These are phyloP conservation scores for Bipolaris zeicola DNA, from an alignment of 2,329 filamentous ascomycete genomes.

Conservation along the genomic window DNA sequence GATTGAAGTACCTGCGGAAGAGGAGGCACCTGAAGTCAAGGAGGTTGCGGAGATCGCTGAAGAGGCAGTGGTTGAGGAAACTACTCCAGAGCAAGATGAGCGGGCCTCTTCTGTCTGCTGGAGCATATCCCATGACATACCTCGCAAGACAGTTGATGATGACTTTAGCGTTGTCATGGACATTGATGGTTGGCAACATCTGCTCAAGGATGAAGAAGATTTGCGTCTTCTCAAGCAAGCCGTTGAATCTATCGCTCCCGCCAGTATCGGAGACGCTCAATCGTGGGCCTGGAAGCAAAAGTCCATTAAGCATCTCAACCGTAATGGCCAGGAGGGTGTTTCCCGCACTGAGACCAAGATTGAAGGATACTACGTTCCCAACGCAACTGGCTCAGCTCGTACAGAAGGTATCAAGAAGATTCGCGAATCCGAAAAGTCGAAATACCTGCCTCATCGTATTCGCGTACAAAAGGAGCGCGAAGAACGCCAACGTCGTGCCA, in stretches of 20 bases:
- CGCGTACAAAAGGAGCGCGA: constrained; percentile 91
- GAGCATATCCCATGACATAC: constrained; percentile 64
- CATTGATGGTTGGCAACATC: constrained; percentile 71
- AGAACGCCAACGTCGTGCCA: constrained; percentile 79
- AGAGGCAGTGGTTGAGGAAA: constrained; percentile 37
- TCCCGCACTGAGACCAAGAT: constrained; percentile 61
- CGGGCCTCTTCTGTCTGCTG: constrained; percentile 63
- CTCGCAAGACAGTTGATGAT: constrained; percentile 69
- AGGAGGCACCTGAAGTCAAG: constrained; percentile 53
- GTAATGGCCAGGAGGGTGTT: constrained; percentile 60
- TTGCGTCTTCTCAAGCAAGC: constrained; percentile 61
- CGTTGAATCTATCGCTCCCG: constrained; percentile 54
- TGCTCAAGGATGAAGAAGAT: constrained; percentile 73
- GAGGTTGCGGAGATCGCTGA: constrained; percentile 29
- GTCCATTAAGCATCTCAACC: constrained; percentile 72
- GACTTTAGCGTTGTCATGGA: constrained; percentile 68
- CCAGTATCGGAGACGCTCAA: constrained; percentile 62
- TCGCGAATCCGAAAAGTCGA: constrained; percentile 94
- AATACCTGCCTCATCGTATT: constrained; percentile 96
- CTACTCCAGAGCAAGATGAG: constrained; percentile 44
- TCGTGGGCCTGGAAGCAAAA: constrained; percentile 75
- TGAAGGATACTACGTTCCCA: constrained; percentile 79
- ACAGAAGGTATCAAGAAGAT: constrained; percentile 97
- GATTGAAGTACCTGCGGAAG: constrained; percentile 35
- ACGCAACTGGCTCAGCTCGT: constrained; percentile 80